A percentile compares a stretch with the other conserved stretches of the same genome.
Conservation (phyloP, 1,284 basidiomycete species). For the Sutorius eximius region DNA sequence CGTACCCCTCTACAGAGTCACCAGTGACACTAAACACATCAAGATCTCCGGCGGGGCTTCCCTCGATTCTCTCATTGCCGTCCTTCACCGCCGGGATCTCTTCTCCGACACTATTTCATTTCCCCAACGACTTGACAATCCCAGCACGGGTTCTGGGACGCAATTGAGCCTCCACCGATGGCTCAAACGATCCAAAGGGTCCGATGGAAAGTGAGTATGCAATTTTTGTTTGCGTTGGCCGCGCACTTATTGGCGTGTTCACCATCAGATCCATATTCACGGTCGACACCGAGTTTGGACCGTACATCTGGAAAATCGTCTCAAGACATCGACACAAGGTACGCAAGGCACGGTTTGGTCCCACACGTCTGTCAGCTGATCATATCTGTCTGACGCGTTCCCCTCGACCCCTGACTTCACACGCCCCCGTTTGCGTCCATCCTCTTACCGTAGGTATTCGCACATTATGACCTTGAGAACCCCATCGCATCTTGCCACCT, state of each 20-base stretch:
- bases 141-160: not conserved
- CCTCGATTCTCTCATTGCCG: slow-evolving; percentile 18
- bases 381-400: not conserved
- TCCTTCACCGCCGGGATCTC: slow-evolving; percentile 29
- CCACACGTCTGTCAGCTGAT: not conserved
- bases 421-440: not conserved
- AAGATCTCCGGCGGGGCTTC: slow-evolving; percentile 16
- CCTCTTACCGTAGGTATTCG: slow-evolving; percentile 17
- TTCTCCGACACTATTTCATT: slow-evolving; percentile 30
- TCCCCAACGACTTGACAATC: slow-evolving; percentile 9
- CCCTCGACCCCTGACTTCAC: not conserved
- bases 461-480: slow-evolving; percentile 26
- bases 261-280: slow-evolving; percentile 18
- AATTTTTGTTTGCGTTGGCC: not conserved
- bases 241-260: not conserved
- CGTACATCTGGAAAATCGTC: slow-evolving; percentile 27
- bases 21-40: slow-evolving; percentile 17
- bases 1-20: slow-evolving; percentile 28
- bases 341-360: not conserved
- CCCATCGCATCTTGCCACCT: slow-evolving; percentile 27
- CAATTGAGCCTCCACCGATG: slow-evolving; percentile 26
- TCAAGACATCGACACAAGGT: slow-evolving; percentile 29
- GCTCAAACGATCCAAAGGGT: slow-evolving; percentile 27
- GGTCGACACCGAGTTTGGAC: slow-evolving; percentile 24
- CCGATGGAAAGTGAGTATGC: slow-evolving; percentile 24